Evolutionary conservation across 1,284 basidiomycete species (phyloP).

Genomic region (Apiotrichum gamsii): DNA sequence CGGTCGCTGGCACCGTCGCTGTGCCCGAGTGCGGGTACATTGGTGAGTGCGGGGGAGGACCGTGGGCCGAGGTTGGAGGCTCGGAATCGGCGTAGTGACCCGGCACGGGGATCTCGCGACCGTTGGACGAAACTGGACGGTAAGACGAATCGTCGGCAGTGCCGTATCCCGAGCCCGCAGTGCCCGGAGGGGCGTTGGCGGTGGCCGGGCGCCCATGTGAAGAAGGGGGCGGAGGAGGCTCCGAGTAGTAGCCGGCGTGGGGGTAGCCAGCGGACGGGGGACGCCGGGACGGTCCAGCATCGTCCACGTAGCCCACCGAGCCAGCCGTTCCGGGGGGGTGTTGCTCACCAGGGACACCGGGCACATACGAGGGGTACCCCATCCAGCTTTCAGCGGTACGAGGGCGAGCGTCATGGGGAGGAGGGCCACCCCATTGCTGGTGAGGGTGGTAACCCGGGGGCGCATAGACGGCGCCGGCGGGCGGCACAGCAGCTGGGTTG

Average conservation of each 20-base stretch:
- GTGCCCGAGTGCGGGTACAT: slow-evolving; percentile 31
- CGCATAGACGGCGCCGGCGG: slow-evolving; percentile 3
- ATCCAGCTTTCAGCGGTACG: slow-evolving; percentile 26
- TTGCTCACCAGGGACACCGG: slow-evolving; percentile 12
- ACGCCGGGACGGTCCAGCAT: slow-evolving; percentile 34
- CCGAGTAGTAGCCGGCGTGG: slow-evolving; percentile 29
- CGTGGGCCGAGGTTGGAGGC: slow-evolving; percentile 39
- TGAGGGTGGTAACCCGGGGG: slow-evolving; percentile 9
- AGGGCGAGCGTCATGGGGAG: slow-evolving; percentile 27
- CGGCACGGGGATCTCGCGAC: slow-evolving; percentile 34
- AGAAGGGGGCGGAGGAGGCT: slow-evolving; percentile 26
- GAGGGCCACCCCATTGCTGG: slow-evolving; percentile 14
- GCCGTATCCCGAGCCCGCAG: slow-evolving; percentile 24
- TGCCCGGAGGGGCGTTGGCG: slow-evolving; percentile 23
- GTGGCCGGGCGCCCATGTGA: slow-evolving; percentile 16
- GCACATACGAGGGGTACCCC: slow-evolving; percentile 26
- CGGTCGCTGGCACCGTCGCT: slow-evolving; percentile 10
- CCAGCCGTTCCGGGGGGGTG: slow-evolving; percentile 14
- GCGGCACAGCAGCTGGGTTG: slow-evolving; percentile 4
- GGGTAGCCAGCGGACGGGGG: slow-evolving; percentile 30
- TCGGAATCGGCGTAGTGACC: slow-evolving; percentile 43
- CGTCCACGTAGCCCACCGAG: slow-evolving; percentile 18
- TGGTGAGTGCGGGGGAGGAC: slow-evolving; percentile 38
- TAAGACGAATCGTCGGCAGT: slow-evolving; percentile 33
- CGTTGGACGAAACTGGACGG: slow-evolving; percentile 39